Conservation (phyloP, 2,329 filamentous ascomycete species). For the Didymella arachidicola region DNA sequence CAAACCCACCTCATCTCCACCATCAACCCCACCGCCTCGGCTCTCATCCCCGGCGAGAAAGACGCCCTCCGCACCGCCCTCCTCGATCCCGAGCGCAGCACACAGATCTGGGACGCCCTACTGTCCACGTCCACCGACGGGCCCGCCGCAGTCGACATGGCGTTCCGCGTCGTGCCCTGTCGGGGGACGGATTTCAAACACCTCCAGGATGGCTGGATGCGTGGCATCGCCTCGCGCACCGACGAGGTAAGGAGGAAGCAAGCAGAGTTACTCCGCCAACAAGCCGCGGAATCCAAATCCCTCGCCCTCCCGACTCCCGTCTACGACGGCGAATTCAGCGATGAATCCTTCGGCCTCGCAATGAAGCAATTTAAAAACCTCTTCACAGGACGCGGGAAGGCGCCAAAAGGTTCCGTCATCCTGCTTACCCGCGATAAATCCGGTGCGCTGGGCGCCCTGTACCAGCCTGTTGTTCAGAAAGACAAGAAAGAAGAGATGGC, state of each 20-base stretch:
- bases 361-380: constrained; percentile 80
- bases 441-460: constrained; percentile 63
- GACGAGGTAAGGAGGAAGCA: constrained; percentile 57
- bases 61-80: constrained; percentile 73
- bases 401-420: constrained; percentile 81
- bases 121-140: constrained; percentile 63
- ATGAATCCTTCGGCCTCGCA: constrained; percentile 77
- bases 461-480: constrained; percentile 35
- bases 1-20: constrained; percentile 79
- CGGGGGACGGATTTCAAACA: constrained; percentile 94
- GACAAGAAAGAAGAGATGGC: constrained; percentile 53
- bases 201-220: constrained; percentile 87
- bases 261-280: constrained; percentile 50
- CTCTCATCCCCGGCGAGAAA: constrained; percentile 83
- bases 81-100: constrained; percentile 72
- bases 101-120: constrained; percentile 76
- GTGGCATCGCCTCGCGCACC: constrained; percentile 79
- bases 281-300: constrained; percentile 46
- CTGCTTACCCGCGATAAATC: constrained; percentile 71
- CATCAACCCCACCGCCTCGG: constrained; percentile 79
- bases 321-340: constrained; percentile 61
- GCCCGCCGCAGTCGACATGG: constrained; percentile 67
- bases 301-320: constrained; percentile 17
- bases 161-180: constrained; percentile 86
- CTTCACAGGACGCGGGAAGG: constrained; percentile 79